Evolutionary conservation across 148 eudicot species (phyloP), one percentile per base, ranked within the genome.

Genomic region (Chenopodium quinoa): DNA sequence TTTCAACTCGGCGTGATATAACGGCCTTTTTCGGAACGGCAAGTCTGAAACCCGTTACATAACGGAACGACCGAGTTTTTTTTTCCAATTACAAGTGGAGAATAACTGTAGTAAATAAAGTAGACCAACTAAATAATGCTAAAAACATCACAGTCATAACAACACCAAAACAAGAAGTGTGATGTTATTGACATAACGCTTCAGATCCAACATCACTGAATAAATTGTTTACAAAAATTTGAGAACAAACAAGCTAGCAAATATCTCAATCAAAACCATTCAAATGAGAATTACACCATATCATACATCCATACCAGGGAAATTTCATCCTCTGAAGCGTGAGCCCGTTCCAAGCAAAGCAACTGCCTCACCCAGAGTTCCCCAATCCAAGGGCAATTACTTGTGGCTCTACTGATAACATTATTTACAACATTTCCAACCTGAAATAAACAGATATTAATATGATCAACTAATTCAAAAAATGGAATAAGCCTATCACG

Each of bases 361-460:
- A 96, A 84, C 82, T 87, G 91, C 75, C 93, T 86, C 84, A 90
- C 93, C 99, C 99, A 96, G 17, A 96, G 84, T 83, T 96, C 97
- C 73, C 95, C 98, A 71, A 93, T 86, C 97, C 98, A 93, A 1
- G 99, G 90, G 85, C 98, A 96, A 86, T 93, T 96, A 81, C 89
- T 90, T 54, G 95, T 89, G 66, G 99, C 98, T 91, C 98, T 88
- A 58, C 73, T 72, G 50, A 88, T 87, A 67, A 83, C 89, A 69
- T 88, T 84, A 78, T 83, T 90, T 69, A 92, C 80, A 77, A 87
- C 84, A 82, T 81, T 88, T 27, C 93, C 89, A 32, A 89, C 89
- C 99, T 95, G 78, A n/a, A 65, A 77, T 7, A 60, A 14, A 79
- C 58, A 70, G 75, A 72, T 60, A 76, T 54, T 72, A 50, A 84